Conservation (phyloP, 2,329 filamentous ascomycete species). For the Beauveria scarabaeidicola region DNA sequence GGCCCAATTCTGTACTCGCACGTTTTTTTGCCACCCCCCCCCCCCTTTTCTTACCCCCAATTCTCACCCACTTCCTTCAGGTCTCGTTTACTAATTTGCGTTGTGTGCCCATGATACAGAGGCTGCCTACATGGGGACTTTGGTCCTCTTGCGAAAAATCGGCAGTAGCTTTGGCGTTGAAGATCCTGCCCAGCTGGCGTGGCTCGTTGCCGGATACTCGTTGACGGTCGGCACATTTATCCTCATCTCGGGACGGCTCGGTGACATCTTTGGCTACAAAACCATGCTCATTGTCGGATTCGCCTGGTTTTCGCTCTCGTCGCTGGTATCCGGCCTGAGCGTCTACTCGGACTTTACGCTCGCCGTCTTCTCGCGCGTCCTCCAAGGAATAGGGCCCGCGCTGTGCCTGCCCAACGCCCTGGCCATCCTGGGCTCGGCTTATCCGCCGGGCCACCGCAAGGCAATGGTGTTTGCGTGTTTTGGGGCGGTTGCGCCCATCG, state of each 20-base stretch:
- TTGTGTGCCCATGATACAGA: conserved; percentile 18
- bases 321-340: conserved; percentile 36
- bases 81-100: background rate
- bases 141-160: conserved; percentile 41
- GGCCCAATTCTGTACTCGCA: conserved; percentile 34
- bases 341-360: conserved; percentile 32
- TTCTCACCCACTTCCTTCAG: background rate
- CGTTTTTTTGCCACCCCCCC: conserved; percentile 7
- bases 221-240: conserved; percentile 50
- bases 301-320: conserved; percentile 46
- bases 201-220: conserved; percentile 50
- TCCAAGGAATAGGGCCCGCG: conserved; percentile 55
- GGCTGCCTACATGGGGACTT: conserved; percentile 23
- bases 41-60: background rate
- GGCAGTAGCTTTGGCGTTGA: conserved; percentile 36
- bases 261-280: conserved; percentile 51
- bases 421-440: conserved; percentile 51
- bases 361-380: conserved; percentile 42
- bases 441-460: conserved; percentile 48
- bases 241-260: conserved; percentile 46
- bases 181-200: conserved; percentile 38
- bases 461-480: conserved; percentile 50
- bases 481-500: conserved; percentile 37
- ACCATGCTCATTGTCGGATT: conserved; percentile 45
- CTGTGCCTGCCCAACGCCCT: conserved; percentile 56